A percentile compares a stretch with the other conserved stretches of the same genome.
Evolutionary conservation across 1,284 basidiomycete genomes (phyloP).

Genomic region (Meripilus lineatus): DNA sequence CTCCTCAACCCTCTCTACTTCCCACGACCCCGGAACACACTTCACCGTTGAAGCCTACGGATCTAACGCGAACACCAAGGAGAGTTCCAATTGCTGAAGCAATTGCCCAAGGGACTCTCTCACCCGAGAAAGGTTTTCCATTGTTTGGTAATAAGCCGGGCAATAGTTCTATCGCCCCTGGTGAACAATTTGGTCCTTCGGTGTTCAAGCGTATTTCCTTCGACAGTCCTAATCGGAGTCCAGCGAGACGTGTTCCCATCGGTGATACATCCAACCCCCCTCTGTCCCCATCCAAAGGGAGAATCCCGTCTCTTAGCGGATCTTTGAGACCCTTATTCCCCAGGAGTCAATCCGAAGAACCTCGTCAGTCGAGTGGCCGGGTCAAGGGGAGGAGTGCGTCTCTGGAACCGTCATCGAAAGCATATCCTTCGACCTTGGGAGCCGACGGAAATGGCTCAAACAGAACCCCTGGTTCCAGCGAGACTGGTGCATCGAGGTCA

Average conservation of each 20-base stretch:
- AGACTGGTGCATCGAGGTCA: background rate
- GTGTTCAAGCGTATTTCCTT: constrained; percentile 32
- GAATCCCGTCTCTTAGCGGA: constrained; percentile 11
- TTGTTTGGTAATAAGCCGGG: background rate
- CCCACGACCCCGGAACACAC: background rate
- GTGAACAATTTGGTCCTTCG: constrained; percentile 17
- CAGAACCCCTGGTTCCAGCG: background rate
- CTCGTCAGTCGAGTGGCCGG: constrained; percentile 17
- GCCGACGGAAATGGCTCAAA: background rate
- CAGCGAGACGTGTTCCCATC: constrained; percentile 51
- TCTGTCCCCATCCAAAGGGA: constrained; percentile 15
- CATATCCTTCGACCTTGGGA: background rate
- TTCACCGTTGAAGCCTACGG: background rate
- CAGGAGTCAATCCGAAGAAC: constrained; percentile 31
- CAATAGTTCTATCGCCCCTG: background rate
- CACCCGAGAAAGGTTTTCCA: constrained; percentile 34
- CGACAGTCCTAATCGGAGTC: constrained; percentile 41
- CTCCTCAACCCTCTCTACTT: background rate
- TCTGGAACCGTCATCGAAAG: constrained; percentile 2
- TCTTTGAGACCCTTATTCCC: constrained; percentile 9
- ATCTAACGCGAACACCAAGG: too few relatives aligned
- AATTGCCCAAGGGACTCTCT: constrained; percentile 42
- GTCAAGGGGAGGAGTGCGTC: constrained; percentile 24
- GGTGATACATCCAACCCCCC: constrained; percentile 21
- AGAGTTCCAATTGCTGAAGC: constrained; percentile 52